Evolutionary conservation across 2,329 filamentous ascomycete genomes (phyloP), one percentile per base, ranked within the genome.

Genomic region (Aspergillus terreus): DNA sequence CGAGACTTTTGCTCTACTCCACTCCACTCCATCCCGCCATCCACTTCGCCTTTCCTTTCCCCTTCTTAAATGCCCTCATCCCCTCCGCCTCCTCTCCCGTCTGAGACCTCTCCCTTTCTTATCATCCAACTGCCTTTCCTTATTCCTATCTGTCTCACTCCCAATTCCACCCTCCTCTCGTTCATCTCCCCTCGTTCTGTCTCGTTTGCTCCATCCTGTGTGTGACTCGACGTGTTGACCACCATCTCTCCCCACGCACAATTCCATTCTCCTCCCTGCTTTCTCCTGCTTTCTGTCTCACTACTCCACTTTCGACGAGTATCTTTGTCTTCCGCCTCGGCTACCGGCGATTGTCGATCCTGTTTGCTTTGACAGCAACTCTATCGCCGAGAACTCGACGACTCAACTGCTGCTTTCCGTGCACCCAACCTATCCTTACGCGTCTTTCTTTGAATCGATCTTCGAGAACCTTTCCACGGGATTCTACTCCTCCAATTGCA

Each of bases 311-410:
- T n/a, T 44, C 30, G 23, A 30, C 23, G 15, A 30, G 23, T 23
- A 30, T 30, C 42, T 14, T 44, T 12, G 42, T 38, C 7, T 15
- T n/a, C 35, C 11, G 35, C 35, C 35, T 38, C 35, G 35, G 35
- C 35, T 14, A 7, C 15, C 35, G 35, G 35, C 14, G 35, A 45
- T 35, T 32, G 25, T 21, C 44, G 19, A n/a, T 35, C 21, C 32
- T 46, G 43, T 46, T 45, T 50, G 43, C 48, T 50, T 46, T 44
- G 43, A 38, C 35, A 32, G 43, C 48, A 50, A 50, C 23, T 17
- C 48, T 38, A 41, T 44, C 15, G 7, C 33, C 23, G 25, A 21
- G 43, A 38, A 33, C 27, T 46, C 40, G 19, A 47, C 17, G 33
- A 17, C 19, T 30, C 27, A 7, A 50, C 48, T 50, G 33, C 40